These are phyloP conservation scores for Malassezia japonica DNA, from an alignment of 1,284 basidiomycete species.

Conservation along the genomic window DNA sequence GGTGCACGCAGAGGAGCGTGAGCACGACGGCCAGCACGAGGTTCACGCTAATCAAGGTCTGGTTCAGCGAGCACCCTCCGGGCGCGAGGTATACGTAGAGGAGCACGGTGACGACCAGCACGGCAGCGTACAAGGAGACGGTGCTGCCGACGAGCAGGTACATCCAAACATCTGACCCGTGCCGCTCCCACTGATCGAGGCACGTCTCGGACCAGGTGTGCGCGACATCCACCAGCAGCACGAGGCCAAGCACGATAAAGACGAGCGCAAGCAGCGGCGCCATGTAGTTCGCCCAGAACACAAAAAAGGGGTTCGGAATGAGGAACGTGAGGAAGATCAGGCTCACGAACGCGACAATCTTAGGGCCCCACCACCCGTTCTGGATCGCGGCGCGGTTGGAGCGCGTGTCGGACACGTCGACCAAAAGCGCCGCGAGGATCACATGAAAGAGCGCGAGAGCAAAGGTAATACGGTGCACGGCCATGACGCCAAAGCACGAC, in stretches of 20 bases:
- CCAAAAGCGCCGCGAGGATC: slow-evolving; percentile 65
- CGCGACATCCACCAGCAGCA: slow-evolving; percentile 95
- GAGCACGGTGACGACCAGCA: slow-evolving; percentile 72
- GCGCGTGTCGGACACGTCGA: slow-evolving; percentile 79
- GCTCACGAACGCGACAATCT: slow-evolving; percentile 73
- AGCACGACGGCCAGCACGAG: slow-evolving; percentile 69
- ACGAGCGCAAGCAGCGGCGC: slow-evolving; percentile 78
- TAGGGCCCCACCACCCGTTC: slow-evolving; percentile 99
- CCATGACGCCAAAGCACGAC: slow-evolving; percentile 83
- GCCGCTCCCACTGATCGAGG: slow-evolving; percentile 85
- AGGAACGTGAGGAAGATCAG: slow-evolving; percentile 75
- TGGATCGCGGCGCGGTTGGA: slow-evolving; percentile 87
- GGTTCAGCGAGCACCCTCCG: slow-evolving; percentile 76
- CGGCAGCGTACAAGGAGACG: slow-evolving; percentile 70
- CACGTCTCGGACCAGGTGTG: slow-evolving; percentile 97
- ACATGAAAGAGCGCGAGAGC: slow-evolving; percentile 82
- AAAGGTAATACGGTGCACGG: slow-evolving; percentile 96
- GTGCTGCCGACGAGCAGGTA: slow-evolving; percentile 93
- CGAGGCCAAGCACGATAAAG: slow-evolving; percentile 88
- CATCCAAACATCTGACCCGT: slow-evolving; percentile 80
- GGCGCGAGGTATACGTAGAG: slow-evolving; percentile 87
- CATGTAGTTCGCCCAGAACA: slow-evolving; percentile 90
- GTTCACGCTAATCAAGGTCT: slow-evolving; percentile 92
- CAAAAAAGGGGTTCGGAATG: slow-evolving; percentile 86
- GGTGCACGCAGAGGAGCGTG: slow-evolving; percentile 74